Evolutionary conservation across 148 eudicot genomes (phyloP).

Genomic region (Amaranthus palmeri): DNA sequence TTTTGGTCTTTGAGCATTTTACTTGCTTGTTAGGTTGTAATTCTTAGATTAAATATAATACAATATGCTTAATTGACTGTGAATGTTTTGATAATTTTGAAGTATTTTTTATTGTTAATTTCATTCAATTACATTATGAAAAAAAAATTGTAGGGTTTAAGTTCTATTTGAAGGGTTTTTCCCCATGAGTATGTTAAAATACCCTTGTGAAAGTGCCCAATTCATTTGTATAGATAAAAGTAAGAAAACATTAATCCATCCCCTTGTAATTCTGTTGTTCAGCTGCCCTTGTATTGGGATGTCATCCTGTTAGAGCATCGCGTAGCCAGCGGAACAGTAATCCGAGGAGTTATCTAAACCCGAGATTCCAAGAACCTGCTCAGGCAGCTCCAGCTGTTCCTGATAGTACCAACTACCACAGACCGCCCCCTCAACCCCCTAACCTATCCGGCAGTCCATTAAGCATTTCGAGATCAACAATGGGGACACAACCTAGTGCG

Average conservation of each 20-base stretch:
- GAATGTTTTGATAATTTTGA: not conserved
- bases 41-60: conserved; percentile 7
- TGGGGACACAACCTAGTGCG: conserved; percentile 25
- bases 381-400: conserved; percentile 25
- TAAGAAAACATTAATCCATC: conserved; percentile 18
- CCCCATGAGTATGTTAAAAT: conserved; percentile 10
- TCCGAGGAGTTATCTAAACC: conserved; percentile 68
- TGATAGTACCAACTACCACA: conserved; percentile 24
- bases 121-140: not conserved
- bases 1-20: conserved; percentile 3
- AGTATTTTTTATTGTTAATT: conserved; percentile 4
- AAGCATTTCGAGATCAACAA: conserved; percentile 27
- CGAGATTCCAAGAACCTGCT: conserved; percentile 44
- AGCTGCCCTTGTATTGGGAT: conserved; percentile 97
- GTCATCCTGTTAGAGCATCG: conserved; percentile 80
- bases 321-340: conserved; percentile 72
- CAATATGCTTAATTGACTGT: not conserved
- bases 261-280: conserved; percentile 32
- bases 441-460: conserved; percentile 34
- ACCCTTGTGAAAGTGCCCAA: conserved; percentile 13
- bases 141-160: not conserved
- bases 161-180: conserved; percentile 13
- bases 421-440: conserved; percentile 29
- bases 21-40: conserved; percentile 8
- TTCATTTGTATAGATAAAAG: conserved; percentile 9